Conservation (phyloP, 2,329 filamentous ascomycete species). For the Davidsoniella virescens region DNA sequence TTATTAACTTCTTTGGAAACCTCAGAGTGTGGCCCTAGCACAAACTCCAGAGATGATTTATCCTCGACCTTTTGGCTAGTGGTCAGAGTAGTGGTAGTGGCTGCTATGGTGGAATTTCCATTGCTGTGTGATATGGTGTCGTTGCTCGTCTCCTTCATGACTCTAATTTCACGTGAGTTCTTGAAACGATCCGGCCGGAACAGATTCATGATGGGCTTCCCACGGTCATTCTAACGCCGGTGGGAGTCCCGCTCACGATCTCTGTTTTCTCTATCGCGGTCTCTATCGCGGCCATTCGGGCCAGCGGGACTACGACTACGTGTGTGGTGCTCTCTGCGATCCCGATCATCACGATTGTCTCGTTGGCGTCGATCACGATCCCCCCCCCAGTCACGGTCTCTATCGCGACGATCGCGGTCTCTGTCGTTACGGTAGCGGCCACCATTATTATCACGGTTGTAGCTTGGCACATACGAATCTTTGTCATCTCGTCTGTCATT, state of each 20-base stretch:
- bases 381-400: slow-evolving; percentile 26
- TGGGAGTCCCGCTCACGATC: slow-evolving; percentile 28
- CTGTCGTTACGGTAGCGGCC: slow-evolving; percentile 24
- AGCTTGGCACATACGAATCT: slow-evolving; percentile 9
- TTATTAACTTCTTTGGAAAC: too few relatives aligned
- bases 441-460: slow-evolving; percentile 14
- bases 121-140: too few relatives aligned
- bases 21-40: too few relatives aligned
- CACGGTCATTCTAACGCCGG: background rate
- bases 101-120: too few relatives aligned
- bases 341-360: slow-evolving; percentile 21
- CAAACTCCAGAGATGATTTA: too few relatives aligned
- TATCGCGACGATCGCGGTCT: slow-evolving; percentile 25
- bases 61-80: too few relatives aligned
- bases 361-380: slow-evolving; percentile 31
- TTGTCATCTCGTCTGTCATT: slow-evolving; percentile 6
- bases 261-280: slow-evolving; percentile 20
- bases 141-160: too few relatives aligned
- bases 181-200: too few relatives aligned
- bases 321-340: slow-evolving; percentile 26
- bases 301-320: slow-evolving; percentile 23
- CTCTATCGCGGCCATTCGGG: slow-evolving; percentile 23
- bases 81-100: too few relatives aligned
- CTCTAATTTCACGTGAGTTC: too few relatives aligned
- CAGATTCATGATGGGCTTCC: background rate